Base-by-base conservation (phyloP, 1,284 basidiomycete species). In the Schizophyllum commune region DNA sequence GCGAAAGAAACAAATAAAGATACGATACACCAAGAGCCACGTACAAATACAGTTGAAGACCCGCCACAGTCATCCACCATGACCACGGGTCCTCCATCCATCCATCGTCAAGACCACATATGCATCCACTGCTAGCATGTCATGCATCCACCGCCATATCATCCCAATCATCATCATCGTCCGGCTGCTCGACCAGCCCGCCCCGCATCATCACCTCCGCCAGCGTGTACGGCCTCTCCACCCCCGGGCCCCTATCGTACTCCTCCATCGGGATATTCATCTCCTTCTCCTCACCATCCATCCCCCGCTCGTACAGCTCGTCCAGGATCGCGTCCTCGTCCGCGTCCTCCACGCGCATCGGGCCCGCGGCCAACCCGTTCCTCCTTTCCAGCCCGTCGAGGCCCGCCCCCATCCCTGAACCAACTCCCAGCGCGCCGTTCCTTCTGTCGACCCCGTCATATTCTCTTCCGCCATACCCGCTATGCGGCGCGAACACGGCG, bases 341-440 rank as follows among this genome's bases (percentile, higher is more conserved):
- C 58, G 9, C 39, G 52, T 59, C 55, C 58, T 59, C 55, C 58
- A 20, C 55, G 39, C 51, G 32, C 32, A 55, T 52, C 54, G 39
- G 13, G 13, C 13, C 39, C 39, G 39, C 39, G 27, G 27, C 27
- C 27, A 27, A 5, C 27, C 27, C 27, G 27, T 27, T 27, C 39
- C 39, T 47, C 39, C 39, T 11, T 2, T 11, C 39, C 39, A 47
- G 3, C 3, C 39, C 39, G 39, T 47, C 39, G 17, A 47, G 9
- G 39, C 9, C 39, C 39, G 13, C 3, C 4, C 39, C 39, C 27
- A 27, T 3, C 27, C 27, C 27, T 5, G 5, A 5, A 2, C 27
- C 27, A 3, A 5, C 5, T 3, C 27, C 27, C 27, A 27, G 27
- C 27, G 27, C 27, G 27, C 27, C 27, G 27, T 27, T 27, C 8